These are phyloP conservation scores for Rhizopus stolonifer DNA, from an alignment of 371 early-diverging fungal genomes.

Conservation along the genomic window DNA sequence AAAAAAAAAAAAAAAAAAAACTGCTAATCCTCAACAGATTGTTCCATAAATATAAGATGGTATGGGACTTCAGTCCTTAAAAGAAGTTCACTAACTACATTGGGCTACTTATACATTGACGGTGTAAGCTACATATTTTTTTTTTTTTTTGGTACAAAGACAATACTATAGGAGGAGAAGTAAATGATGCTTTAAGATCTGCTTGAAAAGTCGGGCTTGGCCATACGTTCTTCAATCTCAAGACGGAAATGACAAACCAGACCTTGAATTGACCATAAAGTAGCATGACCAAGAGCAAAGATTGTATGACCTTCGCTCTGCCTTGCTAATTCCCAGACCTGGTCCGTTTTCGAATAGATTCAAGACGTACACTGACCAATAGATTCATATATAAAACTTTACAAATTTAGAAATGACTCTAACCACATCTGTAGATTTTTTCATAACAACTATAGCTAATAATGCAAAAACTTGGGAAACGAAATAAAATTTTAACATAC, in stretches of 20 bases:
- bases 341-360: slow-evolving; percentile 88
- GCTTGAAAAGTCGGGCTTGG: slow-evolving; percentile 29
- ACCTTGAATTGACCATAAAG: slow-evolving; percentile 96
- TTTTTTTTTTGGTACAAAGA: no score
- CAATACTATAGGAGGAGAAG: no score
- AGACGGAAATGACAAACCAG: slow-evolving; percentile 94
- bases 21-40: no score
- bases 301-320: slow-evolving; percentile 98
- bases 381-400: slow-evolving; percentile 95
- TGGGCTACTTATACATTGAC: no score
- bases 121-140: no score
- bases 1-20: no score
- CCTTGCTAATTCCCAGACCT: slow-evolving; percentile 80
- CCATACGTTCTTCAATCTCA: slow-evolving; percentile 86
- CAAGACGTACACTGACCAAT: slow-evolving; percentile 99
- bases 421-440: slow-evolving; percentile 91
- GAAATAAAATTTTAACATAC: slow-evolving; percentile 20
- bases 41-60: no score
- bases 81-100: no score
- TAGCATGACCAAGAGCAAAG: slow-evolving; percentile 97
- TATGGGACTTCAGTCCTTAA: no score
- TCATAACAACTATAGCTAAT: slow-evolving; percentile 93
- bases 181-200: no score
- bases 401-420: slow-evolving; percentile 88
- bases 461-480: not conserved